Conservation (phyloP, 75 land plant species). For the Chamaecyparis obtusa region DNA sequence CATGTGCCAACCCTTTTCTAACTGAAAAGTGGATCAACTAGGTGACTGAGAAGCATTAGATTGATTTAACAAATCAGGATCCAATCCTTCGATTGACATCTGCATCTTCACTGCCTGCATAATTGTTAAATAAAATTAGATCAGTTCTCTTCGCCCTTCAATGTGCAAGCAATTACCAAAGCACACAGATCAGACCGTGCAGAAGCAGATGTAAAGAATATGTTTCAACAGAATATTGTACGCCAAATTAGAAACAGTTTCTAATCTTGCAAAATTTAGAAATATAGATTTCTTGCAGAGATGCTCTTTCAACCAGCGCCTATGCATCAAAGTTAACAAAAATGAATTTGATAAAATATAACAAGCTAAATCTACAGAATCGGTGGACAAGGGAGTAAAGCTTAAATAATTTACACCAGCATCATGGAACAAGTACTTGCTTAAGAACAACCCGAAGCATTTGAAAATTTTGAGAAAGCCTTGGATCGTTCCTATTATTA, state of each 20-base stretch:
- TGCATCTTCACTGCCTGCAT: slow-evolving; percentile 25
- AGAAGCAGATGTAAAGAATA: not conserved
- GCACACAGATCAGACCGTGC: not conserved
- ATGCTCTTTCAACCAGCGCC: not conserved
- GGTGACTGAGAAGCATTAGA: slow-evolving; percentile 1
- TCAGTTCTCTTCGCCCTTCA: not conserved
- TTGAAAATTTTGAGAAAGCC: slow-evolving; percentile 12
- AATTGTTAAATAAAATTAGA: not conserved
- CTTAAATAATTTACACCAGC: not conserved
- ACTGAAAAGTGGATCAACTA: not conserved
- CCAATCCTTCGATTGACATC: slow-evolving; percentile 22
- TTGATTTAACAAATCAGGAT: slow-evolving; percentile 16
- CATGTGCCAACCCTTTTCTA: slow-evolving; percentile 1
- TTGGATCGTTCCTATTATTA: slow-evolving; percentile 10
- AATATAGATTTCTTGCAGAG: not conserved
- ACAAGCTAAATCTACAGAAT: not conserved
- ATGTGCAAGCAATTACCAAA: not conserved
- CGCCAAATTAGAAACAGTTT: not conserved
- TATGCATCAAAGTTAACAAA: not conserved
- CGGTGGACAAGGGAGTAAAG: not conserved
- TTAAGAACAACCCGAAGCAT: slow-evolving; percentile 24
- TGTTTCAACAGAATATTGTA: slow-evolving; percentile 3
- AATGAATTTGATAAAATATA: not conserved
- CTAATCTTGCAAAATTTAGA: not conserved
- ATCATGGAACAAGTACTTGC: not conserved